Conservation (phyloP, 1,284 basidiomycete species). For the Termitomyces sp. region DNA sequence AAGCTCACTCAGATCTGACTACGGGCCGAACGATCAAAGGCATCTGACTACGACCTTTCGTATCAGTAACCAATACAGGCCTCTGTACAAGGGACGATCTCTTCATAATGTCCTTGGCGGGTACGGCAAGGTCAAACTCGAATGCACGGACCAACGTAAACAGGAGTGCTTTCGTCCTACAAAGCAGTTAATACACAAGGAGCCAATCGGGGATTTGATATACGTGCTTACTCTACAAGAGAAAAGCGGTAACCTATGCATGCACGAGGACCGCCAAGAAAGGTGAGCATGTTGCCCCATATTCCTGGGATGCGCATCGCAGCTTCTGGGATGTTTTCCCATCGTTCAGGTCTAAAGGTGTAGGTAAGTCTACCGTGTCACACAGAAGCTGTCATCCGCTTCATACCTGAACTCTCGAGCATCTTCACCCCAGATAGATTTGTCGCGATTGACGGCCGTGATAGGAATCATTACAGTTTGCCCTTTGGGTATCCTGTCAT, state of each 20-base stretch:
- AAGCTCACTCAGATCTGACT: background rate
- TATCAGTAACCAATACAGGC: constrained; percentile 33
- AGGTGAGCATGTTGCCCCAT: constrained; percentile 54
- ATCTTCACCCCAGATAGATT: constrained; percentile 52
- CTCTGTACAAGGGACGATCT: constrained; percentile 32
- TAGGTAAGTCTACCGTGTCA: background rate
- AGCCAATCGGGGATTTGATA: background rate
- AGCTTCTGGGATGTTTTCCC: constrained; percentile 43
- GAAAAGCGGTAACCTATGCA: constrained; percentile 72
- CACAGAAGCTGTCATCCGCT: background rate
- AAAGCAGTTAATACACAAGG: background rate
- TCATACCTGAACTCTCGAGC: constrained; percentile 32
- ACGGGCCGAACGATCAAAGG: constrained; percentile 27
- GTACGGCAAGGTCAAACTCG: constrained; percentile 46
- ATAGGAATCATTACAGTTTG: constrained; percentile 45
- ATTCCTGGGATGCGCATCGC: constrained; percentile 47
- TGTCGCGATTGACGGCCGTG: constrained; percentile 37
- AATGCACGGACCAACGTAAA: constrained; percentile 53
- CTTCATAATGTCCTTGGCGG: constrained; percentile 32
- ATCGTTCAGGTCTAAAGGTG: constrained; percentile 47
- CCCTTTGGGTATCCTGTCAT: constrained; percentile 31
- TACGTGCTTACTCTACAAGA: constrained; percentile 47
- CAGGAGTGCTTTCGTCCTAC: constrained; percentile 51
- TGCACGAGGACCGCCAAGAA: constrained; percentile 53
- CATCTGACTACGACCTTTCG: constrained; percentile 21